Conservation (phyloP, 345 rosid species). For the Populus ilicifolia region DNA sequence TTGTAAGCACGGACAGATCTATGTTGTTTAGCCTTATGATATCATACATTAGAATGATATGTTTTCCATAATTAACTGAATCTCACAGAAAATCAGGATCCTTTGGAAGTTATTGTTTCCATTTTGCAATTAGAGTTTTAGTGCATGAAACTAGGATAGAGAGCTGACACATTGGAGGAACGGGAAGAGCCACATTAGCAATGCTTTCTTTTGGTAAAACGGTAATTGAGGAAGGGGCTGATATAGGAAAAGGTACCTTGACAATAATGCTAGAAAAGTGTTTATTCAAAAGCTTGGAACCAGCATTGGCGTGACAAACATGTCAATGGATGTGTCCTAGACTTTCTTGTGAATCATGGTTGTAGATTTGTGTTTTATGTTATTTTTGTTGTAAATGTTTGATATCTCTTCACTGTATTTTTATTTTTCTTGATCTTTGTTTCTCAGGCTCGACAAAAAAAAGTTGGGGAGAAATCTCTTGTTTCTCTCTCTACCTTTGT, state of each 20-base stretch:
- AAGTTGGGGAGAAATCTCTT: conserved; percentile 89
- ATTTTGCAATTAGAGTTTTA: not conserved
- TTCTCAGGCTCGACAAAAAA: conserved; percentile 74
- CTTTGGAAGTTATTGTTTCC: not conserved
- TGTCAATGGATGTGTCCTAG: not conserved
- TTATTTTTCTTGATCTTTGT: conserved; percentile 14
- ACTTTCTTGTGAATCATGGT: not conserved
- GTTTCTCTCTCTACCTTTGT: conserved; percentile 74
- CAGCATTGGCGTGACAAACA: not conserved
- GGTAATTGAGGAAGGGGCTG: too few species aligned
- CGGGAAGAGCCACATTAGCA: too few species aligned
- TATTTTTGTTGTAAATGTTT: not conserved
- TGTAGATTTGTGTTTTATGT: not conserved
- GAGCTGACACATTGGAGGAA: too few species aligned
- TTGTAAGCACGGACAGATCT: too few species aligned
- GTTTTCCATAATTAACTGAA: too few species aligned
- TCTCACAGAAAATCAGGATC: too few species aligned
- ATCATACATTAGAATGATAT: too few species aligned
- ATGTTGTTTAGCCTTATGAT: too few species aligned
- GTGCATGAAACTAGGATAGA: not conserved
- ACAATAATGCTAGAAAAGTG: too few species aligned
- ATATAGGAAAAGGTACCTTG: too few species aligned
- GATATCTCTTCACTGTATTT: not conserved
- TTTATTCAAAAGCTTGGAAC: not conserved
- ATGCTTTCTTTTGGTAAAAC: too few species aligned